Evolutionary conservation across 2,329 filamentous ascomycete species (phyloP), one percentile per base, ranked within the genome.

Genomic region (Dendryphion nanum): DNA sequence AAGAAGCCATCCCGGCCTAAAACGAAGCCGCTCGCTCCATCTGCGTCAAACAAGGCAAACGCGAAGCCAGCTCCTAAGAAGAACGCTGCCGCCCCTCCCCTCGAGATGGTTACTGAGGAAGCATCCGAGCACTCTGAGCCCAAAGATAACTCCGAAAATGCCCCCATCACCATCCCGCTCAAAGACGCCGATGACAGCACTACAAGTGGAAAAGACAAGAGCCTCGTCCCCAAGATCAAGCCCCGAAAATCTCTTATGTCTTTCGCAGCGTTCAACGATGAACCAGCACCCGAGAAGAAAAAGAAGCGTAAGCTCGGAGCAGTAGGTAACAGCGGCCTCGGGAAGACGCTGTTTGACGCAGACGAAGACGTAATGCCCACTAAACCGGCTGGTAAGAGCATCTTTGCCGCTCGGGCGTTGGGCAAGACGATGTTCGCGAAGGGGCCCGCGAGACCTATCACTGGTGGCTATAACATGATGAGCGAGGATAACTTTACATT

Each of bases 291-390:
- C 4, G 63, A 66, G 37, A 63, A 63, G 48, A 63, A 62, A 45
- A 62, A 84, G 74, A 89, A 85, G 71, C 79, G 85, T 45, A 90
- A 88, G 65, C 68, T 88, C 4, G 72, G 86, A 2, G 81, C 82
- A 4, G 70, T 44, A 18, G 44, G 14, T 4, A 48, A 67, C n/a
- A 35, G 38, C 16, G 73, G 76, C 16, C 79, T 77, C 33, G 79
- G 81, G 47, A 74, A 70, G 50, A 86, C 81, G 3, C 60, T 93
- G 5, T 88, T 91, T 51, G 83, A 85, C 41, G 83, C 85, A 6
- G 79, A 48, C 17, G 64, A 67, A n/a, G 59, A 55, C 18, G 57
- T 32, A 12, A 35, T 47, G 32, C 53, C 57, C 10, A 38, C 48
- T n/a, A 66, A 65, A 38, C 57, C 64, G 10, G 48, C 54, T 16